These are phyloP conservation scores for Secale cereale DNA, from an alignment of 176 grass and related monocot genomes.

Conservation along the genomic window DNA sequence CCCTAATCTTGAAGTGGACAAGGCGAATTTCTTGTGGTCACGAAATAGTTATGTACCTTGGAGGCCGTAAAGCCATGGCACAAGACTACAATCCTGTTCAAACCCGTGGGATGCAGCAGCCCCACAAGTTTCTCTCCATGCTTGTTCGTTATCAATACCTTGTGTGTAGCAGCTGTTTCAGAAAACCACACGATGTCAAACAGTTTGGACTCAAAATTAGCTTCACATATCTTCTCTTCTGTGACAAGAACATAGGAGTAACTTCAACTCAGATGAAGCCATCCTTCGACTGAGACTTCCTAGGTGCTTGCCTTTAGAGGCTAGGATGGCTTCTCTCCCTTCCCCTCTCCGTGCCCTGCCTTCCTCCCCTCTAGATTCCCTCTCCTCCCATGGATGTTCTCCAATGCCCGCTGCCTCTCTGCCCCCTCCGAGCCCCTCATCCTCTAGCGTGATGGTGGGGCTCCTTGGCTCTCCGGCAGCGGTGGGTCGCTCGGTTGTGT, in stretches of 20 bases:
- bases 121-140: conserved; percentile 79
- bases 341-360: too few species aligned
- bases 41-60: conserved; percentile 48
- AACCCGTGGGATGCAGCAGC: conserved; percentile 57
- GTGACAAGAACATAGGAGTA: background rate
- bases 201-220: background rate
- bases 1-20: background rate
- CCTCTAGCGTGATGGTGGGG: too few species aligned
- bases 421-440: too few species aligned
- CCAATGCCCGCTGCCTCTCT: too few species aligned
- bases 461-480: too few species aligned
- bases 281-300: background rate
- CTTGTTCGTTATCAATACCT: conserved; percentile 54
- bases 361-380: too few species aligned
- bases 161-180: conserved; percentile 36
- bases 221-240: background rate
- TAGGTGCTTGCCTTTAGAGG: too few species aligned
- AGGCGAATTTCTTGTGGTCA: background rate
- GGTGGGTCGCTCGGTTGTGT: too few species aligned
- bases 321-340: too few species aligned
- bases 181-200: conserved; percentile 14
- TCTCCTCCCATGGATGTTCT: too few species aligned
- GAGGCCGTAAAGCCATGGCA: conserved; percentile 71
- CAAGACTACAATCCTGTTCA: conserved; percentile 67
- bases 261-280: background rate